A percentile compares a stretch with the other conserved stretches of the same genome.
phyloP scores from a whole-genome alignment of 2,329 filamentous ascomycete genomes.

The Fusarium burgessii region DNA sequence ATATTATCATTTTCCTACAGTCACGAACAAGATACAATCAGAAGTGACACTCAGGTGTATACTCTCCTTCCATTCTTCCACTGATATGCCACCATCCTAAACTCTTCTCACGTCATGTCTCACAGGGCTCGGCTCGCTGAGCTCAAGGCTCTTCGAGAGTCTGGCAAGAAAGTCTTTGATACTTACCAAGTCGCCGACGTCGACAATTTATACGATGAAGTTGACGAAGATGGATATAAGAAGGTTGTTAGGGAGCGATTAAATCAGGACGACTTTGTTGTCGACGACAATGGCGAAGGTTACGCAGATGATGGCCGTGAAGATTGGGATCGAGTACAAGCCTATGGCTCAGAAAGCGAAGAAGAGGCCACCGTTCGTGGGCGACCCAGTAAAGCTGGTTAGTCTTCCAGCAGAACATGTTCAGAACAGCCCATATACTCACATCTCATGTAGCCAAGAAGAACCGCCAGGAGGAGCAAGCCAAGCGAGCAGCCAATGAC shows the following conservation, averaged over 20 bases:
- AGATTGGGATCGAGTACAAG: constrained; percentile 84
- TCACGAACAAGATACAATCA: background rate
- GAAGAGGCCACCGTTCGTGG: constrained; percentile 55
- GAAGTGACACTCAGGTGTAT: background rate
- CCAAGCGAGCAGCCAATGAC: constrained; percentile 87
- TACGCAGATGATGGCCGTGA: constrained; percentile 97
- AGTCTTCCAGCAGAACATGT: constrained; percentile 33
- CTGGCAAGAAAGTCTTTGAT: constrained; percentile 91
- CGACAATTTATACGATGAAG: constrained; percentile 90
- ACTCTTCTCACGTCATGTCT: constrained; percentile 49
- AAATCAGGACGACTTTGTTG: constrained; percentile 96
- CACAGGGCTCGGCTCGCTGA: constrained; percentile 74
- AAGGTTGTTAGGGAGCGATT: constrained; percentile 90
- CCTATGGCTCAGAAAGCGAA: constrained; percentile 81
- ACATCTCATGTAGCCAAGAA: constrained; percentile 73
- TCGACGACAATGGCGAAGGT: constrained; percentile 97
- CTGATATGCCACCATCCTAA: constrained; percentile 43
- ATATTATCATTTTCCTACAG: constrained; percentile 15
- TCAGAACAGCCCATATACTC: background rate
- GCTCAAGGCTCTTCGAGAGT: constrained; percentile 83
- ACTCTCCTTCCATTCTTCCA: background rate
- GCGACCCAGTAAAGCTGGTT: constrained; percentile 65
- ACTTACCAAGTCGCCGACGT: constrained; percentile 89
- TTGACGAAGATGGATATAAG: constrained; percentile 97
- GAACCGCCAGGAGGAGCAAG: constrained; percentile 87